Percentiles rank a stretch among this genome's conserved stretches.
Evolutionary conservation across 225 moss, liverwort and hornwort genomes (phyloP).

Genomic region (Physcomitrellopsis africana): DNA sequence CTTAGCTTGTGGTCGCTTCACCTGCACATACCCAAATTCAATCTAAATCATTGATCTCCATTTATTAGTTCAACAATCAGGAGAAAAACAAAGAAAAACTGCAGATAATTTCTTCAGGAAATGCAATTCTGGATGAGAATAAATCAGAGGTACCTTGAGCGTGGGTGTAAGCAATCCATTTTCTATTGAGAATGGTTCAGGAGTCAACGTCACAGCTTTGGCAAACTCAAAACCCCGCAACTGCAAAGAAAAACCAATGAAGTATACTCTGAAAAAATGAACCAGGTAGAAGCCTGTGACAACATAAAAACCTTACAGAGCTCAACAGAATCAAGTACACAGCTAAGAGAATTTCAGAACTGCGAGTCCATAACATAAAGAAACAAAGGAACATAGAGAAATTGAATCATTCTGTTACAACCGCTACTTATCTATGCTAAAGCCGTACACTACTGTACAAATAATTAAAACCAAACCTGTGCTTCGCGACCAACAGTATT

Average conservation of each 20-base stretch:
- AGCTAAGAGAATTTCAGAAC: neutral
- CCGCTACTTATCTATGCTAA: neutral
- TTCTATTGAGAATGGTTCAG: constrained; percentile 79
- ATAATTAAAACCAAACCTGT: constrained; percentile 45
- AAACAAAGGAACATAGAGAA: neutral
- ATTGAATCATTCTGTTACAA: neutral
- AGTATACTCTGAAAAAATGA: neutral
- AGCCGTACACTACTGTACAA: neutral
- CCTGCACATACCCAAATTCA: constrained; percentile 37
- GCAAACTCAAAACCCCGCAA: constrained; percentile 92
- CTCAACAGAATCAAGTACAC: neutral
- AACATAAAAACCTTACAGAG: too few relatives aligned
- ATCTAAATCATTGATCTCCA: neutral
- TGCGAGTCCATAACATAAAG: constrained; percentile 12
- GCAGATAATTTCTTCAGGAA: neutral
- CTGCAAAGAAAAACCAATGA: constrained; percentile 36
- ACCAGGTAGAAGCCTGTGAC: constrained; percentile 4
- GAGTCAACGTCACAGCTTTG: constrained; percentile 71
- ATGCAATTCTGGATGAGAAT: neutral
- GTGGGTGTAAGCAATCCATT: constrained; percentile 89
- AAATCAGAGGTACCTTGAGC: constrained; percentile 56
- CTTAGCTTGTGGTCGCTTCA: constrained; percentile 90
- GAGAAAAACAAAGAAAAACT: neutral
- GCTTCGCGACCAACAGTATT: constrained; percentile 73
- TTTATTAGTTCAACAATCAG: neutral